Percentiles rank a stretch among this genome's conserved stretches.
Evolutionary conservation across 2,329 filamentous ascomycete genomes (phyloP).

Genomic region (Fusarium cicatricum): DNA sequence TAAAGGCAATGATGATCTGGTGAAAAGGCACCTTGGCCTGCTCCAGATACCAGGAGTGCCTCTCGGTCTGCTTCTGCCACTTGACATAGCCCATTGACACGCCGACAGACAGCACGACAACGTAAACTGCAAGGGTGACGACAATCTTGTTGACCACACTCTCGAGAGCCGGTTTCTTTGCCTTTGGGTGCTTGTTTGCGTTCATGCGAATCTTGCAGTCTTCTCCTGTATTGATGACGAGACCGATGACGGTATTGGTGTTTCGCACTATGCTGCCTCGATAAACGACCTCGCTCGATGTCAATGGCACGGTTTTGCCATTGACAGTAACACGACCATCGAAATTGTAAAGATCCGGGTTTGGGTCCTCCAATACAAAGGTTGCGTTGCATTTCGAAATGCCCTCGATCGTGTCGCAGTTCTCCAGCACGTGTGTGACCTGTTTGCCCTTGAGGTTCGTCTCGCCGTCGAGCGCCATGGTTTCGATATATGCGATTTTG

Average conservation of each 20-base stretch:
- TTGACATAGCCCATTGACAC: constrained; percentile 83
- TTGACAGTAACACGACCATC: constrained; percentile 71
- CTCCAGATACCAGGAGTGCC: constrained; percentile 77
- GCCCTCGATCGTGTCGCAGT: constrained; percentile 62
- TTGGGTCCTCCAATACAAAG: constrained; percentile 79
- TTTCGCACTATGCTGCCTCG: constrained; percentile 87
- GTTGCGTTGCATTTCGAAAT: constrained; percentile 65
- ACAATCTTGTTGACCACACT: constrained; percentile 82
- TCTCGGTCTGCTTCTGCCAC: constrained; percentile 75
- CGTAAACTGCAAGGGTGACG: constrained; percentile 80
- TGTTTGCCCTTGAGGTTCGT: constrained; percentile 84
- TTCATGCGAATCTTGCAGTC: constrained; percentile 96
- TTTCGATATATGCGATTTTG: constrained; percentile 82
- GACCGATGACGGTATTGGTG: constrained; percentile 73
- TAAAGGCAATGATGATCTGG: constrained; percentile 85
- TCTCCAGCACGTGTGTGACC: constrained; percentile 66
- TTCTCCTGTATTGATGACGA: constrained; percentile 89
- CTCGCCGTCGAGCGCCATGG: constrained; percentile 85
- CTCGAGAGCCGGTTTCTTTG: constrained; percentile 83
- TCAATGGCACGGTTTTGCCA: constrained; percentile 72
- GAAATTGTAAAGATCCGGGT: constrained; percentile 79
- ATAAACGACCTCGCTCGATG: constrained; percentile 83
- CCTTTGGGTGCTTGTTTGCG: constrained; percentile 84
- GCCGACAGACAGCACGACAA: constrained; percentile 79
- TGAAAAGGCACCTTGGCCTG: constrained; percentile 77